A percentile compares a stretch with the other conserved stretches of the same genome.
Evolutionary conservation across 495 filamentous ascomycete genomes (phyloP).

Genomic region (Aspergillus egyptiacus): DNA sequence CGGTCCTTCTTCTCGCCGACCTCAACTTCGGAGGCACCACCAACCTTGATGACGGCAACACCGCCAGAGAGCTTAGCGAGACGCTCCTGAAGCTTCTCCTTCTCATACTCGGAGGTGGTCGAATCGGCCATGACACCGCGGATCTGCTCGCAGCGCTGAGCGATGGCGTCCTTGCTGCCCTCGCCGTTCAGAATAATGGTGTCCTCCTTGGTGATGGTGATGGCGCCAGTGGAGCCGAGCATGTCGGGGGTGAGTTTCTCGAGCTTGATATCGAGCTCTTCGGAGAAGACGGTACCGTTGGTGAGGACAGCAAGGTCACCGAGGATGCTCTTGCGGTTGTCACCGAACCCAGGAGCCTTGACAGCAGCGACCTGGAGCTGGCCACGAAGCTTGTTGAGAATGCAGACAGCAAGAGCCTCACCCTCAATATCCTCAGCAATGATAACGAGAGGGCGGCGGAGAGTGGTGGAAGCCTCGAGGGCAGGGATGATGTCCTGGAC

Average conservation of each 20-base stretch:
- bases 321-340: conserved; percentile 99
- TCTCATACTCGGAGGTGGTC: conserved; percentile 95
- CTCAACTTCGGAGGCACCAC: conserved; percentile 95
- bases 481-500: conserved; percentile 98
- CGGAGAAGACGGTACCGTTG: conserved; percentile 94
- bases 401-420: conserved; percentile 96
- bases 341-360: conserved; percentile 98
- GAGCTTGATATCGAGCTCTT: conserved; percentile 97
- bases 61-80: conserved; percentile 98
- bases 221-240: conserved; percentile 94
- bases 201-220: conserved; percentile 99
- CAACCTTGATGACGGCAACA: conserved; percentile 99
- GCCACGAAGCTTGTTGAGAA: conserved; percentile 98
- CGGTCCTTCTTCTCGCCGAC: conserved; percentile 99
- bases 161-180: conserved; percentile 87
- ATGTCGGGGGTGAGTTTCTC: conserved; percentile 94
- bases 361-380: conserved; percentile 98
- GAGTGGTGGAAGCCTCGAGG: conserved; percentile 91
- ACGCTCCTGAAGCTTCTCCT: conserved; percentile 99
- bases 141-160: conserved; percentile 97
- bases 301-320: conserved; percentile 93
- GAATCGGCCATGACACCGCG: conserved; percentile 93
- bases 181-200: conserved; percentile 98
- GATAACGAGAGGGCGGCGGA: conserved; percentile 93
- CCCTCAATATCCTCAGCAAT: conserved; percentile 99